phyloP scores from a whole-genome alignment of 306 rosid genomes.

The Vachellia collinsii region DNA sequence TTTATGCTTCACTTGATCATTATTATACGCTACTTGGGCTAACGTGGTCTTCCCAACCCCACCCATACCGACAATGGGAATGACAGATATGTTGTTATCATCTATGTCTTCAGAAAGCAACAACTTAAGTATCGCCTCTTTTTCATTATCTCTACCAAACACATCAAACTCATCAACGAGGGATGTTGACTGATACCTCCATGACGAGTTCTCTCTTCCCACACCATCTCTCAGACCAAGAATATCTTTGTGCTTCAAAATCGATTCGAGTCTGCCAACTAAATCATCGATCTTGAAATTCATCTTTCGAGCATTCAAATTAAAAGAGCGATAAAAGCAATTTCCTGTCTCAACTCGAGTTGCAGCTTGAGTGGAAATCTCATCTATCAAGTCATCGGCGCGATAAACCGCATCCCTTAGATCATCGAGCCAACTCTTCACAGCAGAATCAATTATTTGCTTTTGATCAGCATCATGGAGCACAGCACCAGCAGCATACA shows the following conservation, averaged over 20 bases:
- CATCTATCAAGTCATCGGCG: constrained; percentile 37
- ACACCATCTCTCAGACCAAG: constrained; percentile 8
- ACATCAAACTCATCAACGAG: neutral
- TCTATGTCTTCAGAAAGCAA: neutral
- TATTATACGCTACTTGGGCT: constrained; percentile 22
- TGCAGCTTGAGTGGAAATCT: constrained; percentile 25
- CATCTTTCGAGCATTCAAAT: neutral
- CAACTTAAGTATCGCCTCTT: neutral
- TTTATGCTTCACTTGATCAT: neutral
- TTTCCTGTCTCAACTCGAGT: constrained; percentile 11
- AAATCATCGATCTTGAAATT: neutral
- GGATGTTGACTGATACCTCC: constrained; percentile 28
- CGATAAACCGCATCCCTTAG: constrained; percentile 35
- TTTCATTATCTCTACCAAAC: constrained; percentile 27
- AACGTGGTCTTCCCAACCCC: constrained; percentile 34
- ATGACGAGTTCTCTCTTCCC: neutral
- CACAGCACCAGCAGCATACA: constrained; percentile 13
- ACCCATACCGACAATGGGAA: constrained; percentile 36
- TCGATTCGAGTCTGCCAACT: neutral
- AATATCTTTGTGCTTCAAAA: neutral
- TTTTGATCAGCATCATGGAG: constrained; percentile 45
- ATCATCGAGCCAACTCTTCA: constrained; percentile 40
- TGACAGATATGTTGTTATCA: neutral
- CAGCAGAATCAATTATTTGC: constrained; percentile 22
- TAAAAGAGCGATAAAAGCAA: neutral